Base-by-base conservation (phyloP, 2,329 filamentous ascomycete genomes). In the Septoria petroselini region DNA sequence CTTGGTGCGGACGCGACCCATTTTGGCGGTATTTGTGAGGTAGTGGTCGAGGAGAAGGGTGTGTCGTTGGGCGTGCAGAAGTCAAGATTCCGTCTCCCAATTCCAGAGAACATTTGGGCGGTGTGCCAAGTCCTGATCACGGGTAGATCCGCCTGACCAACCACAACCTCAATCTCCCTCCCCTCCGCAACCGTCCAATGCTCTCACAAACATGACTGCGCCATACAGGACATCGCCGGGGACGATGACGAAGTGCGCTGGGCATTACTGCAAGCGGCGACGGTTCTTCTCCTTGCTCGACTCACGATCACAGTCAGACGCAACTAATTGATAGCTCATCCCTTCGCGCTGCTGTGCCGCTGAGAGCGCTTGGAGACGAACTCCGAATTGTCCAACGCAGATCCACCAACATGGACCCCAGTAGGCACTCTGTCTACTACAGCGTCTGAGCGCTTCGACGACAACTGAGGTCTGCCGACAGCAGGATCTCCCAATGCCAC, bases 1-100 rank as follows among this genome's bases (percentile, higher is more conserved):
- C 80, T 74, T 79, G 54, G 76, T 79, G 59, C 76, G 72, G 68
- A 79, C 76, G 68, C 76, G 76, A 77, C 76, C 76, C 76, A 78
- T 77, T 59, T 68, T 76, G 58, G 62, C 69, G 65, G 68, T 68
- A 51, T 58, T 58, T 41, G 37, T 19, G 25, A 33, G 34, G 45
- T 44, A 27, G 23, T 41, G 33, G 50, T 42, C 30, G 52, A 38
- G 25, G 47, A 41, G 38, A 30, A 23, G 34, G 18, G 37, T 29
- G 33, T 44, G 45, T 49, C 41, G 54, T 37, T 46, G 48, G 48
- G 37, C 39, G 41, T 44, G 44, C 46, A 15, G 25, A 42, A 40
- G 33, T 27, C 41, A 39, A 46, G 21, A 21, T 25, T 9, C 3
- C 3, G 6, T 25, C 9, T 18, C 14, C 17, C 15, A 12, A n/a